Evolutionary conservation across 352 stramenopile genomes (phyloP).

Genomic region (Phytophthora litchii): DNA sequence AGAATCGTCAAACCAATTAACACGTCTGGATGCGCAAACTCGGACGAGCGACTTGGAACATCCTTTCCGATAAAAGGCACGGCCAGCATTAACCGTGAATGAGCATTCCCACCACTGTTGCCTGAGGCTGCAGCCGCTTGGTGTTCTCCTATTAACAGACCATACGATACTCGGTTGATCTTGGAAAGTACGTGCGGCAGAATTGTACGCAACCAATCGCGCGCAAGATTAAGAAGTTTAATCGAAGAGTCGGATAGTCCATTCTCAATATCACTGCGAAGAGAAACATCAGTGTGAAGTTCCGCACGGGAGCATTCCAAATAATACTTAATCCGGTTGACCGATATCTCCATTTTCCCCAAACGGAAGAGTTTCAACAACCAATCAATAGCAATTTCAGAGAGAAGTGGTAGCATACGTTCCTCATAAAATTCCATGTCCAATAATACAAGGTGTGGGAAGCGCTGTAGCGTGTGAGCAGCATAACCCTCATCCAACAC

Average conservation of each 20-base stretch:
- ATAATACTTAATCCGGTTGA: constrained; percentile 69
- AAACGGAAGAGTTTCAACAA: constrained; percentile 90
- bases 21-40: constrained; percentile 99
- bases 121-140: constrained; percentile 45
- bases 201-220: constrained; percentile 98
- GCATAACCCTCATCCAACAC: constrained; percentile 92
- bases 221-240: constrained; percentile 98
- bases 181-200: constrained; percentile 98
- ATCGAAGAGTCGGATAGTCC: constrained; percentile 87
- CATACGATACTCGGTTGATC: constrained; percentile 99
- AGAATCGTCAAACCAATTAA: constrained; percentile 92
- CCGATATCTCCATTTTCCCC: constrained; percentile 93
- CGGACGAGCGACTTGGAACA: constrained; percentile 97
- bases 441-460: constrained; percentile 98
- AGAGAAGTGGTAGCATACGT: constrained; percentile 94
- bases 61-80: constrained; percentile 99
- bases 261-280: constrained; percentile 80
- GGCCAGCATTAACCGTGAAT: constrained; percentile 95
- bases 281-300: constrained; percentile 72
- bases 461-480: constrained; percentile 95
- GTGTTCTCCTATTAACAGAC: constrained; percentile 90
- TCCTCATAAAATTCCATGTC: constrained; percentile 96
- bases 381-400: constrained; percentile 84
- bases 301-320: constrained; percentile 65
- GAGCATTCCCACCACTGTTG: constrained; percentile 90